Base-by-base conservation (phyloP, 2,329 filamentous ascomycete genomes). In the Leptographium procerum region DNA sequence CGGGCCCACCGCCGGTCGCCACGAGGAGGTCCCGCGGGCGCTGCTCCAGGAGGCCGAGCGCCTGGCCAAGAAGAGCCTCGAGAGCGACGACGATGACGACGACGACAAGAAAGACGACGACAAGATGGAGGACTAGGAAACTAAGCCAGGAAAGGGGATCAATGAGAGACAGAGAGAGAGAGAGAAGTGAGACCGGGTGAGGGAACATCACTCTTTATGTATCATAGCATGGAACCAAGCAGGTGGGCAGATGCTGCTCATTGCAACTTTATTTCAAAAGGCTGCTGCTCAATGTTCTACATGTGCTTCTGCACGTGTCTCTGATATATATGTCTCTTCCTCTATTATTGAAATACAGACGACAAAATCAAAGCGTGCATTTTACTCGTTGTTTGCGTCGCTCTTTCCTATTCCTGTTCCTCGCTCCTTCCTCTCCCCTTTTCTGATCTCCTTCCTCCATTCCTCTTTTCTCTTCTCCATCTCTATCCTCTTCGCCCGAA, bases 1-100 rank as follows among this genome's bases (percentile, higher is more conserved):
- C 64, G 92, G 91, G 6, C 91, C 91, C 40, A 97, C 91, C 62
- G 92, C 95, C 77, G 94, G 94, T 63, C 84, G 86, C 67, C 94
- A 99, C 70, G 82, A 92, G 73, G 90, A 95, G 74, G 94, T 99
- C 60, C 94, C 94, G 59, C 91, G 89, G 78, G 88, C 91, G 65
- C 74, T 99, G 67, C 78, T 86, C 60, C 91, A 96, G 71, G 92
- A 97, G 77, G 94, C 94, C 16, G 90, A 96, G 80, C 86, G 84
- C 72, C 82, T 92, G 74, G 94, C 94, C 56, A 95, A 94, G 84
- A 91, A 89, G 74, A 84, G 88, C 57, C 77, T 96, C 66, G 91
- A 95, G 67, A 87, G 85, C 31, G 90, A 96, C 28, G 91, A 95
- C 62, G 89, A 92, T 48, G 88, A 94, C 19, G 86, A 89, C 59